A percentile compares a stretch with the other conserved stretches of the same genome.
Evolutionary conservation across 1,139 yeast species (phyloP).

Genomic region (Kodamaea sp.): DNA sequence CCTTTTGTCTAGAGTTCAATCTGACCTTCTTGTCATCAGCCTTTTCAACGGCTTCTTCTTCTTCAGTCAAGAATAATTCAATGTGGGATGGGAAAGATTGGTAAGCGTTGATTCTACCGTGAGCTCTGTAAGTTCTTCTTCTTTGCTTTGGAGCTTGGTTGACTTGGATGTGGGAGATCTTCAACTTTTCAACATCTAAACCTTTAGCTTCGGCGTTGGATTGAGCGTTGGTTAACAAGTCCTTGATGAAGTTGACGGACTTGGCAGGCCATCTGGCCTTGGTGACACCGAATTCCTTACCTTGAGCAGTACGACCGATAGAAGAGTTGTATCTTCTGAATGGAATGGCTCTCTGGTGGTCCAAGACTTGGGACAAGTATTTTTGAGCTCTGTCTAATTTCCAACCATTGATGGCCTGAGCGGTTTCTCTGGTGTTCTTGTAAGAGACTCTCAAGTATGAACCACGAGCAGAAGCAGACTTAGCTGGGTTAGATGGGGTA

Average conservation of each 20-base stretch:
- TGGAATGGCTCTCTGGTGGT: slow-evolving; percentile 99
- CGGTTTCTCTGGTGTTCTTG: slow-evolving; percentile 99
- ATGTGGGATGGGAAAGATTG: slow-evolving; percentile 98
- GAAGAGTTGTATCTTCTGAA: slow-evolving; percentile 97
- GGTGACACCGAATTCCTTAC: slow-evolving; percentile 99
- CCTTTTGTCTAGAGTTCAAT: slow-evolving; percentile 89
- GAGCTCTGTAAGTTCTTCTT: slow-evolving; percentile 99
- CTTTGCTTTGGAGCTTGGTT: slow-evolving; percentile 99
- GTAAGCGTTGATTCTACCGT: slow-evolving; percentile 99
- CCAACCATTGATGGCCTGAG: slow-evolving; percentile 98
- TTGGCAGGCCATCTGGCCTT: slow-evolving; percentile 99
- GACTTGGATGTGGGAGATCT: slow-evolving; percentile 98
- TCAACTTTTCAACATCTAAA: slow-evolving; percentile 90
- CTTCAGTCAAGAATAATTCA: slow-evolving; percentile 95
- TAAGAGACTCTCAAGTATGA: slow-evolving; percentile 98
- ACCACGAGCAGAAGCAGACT: slow-evolving; percentile 99
- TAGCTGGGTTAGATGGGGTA: slow-evolving; percentile 98
- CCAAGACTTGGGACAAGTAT: slow-evolving; percentile 95
- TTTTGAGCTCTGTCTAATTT: slow-evolving; percentile 92
- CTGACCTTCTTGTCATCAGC: slow-evolving; percentile 84
- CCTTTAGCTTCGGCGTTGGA: slow-evolving; percentile 99
- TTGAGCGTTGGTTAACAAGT: slow-evolving; percentile 95
- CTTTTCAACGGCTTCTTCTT: slow-evolving; percentile 91
- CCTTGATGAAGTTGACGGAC: slow-evolving; percentile 94
- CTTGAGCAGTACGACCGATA: slow-evolving; percentile 99